Percentiles rank a stretch among this genome's conserved stretches.
These are phyloP conservation scores for Wickerhamiella siamensis DNA, from an alignment of 805 yeast species.

Conservation along the genomic window DNA sequence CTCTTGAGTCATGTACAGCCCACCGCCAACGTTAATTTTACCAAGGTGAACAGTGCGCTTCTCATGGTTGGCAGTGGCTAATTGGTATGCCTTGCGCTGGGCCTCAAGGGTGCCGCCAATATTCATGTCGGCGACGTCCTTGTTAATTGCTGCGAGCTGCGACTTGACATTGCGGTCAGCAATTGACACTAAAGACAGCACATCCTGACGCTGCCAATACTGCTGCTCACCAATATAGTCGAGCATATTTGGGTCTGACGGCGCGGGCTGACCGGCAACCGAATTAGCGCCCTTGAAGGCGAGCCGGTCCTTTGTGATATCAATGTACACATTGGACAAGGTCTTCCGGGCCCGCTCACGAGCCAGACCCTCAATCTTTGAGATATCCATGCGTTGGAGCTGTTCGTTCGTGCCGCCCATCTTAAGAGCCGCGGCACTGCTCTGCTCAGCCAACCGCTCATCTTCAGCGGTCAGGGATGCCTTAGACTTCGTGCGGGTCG, in stretches of 20 bases:
- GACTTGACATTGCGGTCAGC: conserved; percentile 21
- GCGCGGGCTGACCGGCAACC: conserved; percentile 6
- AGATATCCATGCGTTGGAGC: conserved; percentile 12
- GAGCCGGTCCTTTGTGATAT: conserved; percentile 11
- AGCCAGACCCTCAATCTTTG: conserved; percentile 22
- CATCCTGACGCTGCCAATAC: conserved; percentile 19
- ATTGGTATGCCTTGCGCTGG: conserved; percentile 59
- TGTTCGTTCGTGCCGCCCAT: conserved; percentile 4
- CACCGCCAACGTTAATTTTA: conserved; percentile 76
- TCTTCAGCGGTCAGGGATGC: conserved; percentile 8
- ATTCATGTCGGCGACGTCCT: conserved; percentile 29
- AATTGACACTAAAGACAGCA: conserved; percentile 16
- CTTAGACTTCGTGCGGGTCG: neutral
- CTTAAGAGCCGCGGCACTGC: conserved; percentile 7
- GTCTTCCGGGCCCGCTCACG: conserved; percentile 22
- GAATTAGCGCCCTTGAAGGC: conserved; percentile 15
- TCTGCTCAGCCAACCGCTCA: conserved; percentile 8
- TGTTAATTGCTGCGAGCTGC: conserved; percentile 29
- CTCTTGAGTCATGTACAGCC: conserved; percentile 54
- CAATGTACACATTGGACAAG: conserved; percentile 17
- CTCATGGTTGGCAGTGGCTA: conserved; percentile 56
- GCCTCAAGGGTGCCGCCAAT: conserved; percentile 34
- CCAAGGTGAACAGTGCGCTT: conserved; percentile 40
- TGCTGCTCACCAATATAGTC: conserved; percentile 17
- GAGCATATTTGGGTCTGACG: conserved; percentile 8